phyloP scores from a whole-genome alignment of 2,329 filamentous ascomycete species.

The Amesomyces nigricolor region DNA sequence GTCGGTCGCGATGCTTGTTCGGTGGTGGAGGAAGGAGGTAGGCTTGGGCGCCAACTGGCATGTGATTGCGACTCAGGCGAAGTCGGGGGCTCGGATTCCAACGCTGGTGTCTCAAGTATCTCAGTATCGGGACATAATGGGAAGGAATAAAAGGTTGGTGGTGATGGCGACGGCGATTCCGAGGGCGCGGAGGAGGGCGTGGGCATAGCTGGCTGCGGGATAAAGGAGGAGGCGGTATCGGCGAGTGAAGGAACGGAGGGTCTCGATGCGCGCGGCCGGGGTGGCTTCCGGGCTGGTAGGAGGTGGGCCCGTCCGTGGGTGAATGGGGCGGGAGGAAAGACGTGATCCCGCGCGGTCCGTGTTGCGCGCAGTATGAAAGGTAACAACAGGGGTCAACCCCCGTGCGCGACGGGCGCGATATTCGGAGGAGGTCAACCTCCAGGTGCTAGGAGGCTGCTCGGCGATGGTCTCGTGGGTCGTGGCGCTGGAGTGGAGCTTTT shows the following conservation, averaged over 20 bases:
- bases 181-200: conserved; percentile 42
- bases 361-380: background rate
- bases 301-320: background rate
- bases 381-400: background rate
- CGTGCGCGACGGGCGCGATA: conserved; percentile 8
- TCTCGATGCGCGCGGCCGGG: background rate
- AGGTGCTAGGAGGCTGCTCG: conserved; percentile 1
- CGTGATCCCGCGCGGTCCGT: background rate
- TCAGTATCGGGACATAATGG: conserved; percentile 28
- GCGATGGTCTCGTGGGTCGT: conserved; percentile 18
- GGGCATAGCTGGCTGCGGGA: conserved; percentile 33
- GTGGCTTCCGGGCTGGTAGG: background rate
- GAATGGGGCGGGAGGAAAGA: background rate
- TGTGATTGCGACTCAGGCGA: conserved; percentile 18
- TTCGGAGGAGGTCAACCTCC: background rate
- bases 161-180: conserved; percentile 33
- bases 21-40: conserved; percentile 16
- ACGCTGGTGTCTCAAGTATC: conserved; percentile 2
- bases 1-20: conserved; percentile 1
- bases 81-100: conserved; percentile 29
- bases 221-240: background rate
- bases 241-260: background rate
- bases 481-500: conserved; percentile 8
- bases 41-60: conserved; percentile 24
- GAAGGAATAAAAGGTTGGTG: conserved; percentile 29